phyloP scores from a whole-genome alignment of 164 flowering plant genomes.

The Liquidambar formosana region DNA sequence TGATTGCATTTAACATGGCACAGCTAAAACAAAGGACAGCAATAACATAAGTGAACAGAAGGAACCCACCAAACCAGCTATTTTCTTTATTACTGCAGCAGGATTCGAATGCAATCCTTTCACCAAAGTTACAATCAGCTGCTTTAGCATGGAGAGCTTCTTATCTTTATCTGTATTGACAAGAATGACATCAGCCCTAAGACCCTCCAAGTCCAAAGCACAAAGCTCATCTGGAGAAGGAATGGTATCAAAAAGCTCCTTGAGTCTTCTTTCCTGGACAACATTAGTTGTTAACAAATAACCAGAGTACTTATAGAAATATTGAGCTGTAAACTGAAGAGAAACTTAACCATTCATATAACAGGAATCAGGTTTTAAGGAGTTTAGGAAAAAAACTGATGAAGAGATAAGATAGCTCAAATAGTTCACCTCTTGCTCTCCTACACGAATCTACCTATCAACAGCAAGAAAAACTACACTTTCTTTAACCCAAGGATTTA shows the following conservation, averaged over 20 bases:
- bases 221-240: conserved; percentile 84
- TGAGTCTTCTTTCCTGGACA: conserved; percentile 76
- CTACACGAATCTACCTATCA: no score
- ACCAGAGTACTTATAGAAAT: background rate
- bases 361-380: background rate
- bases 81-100: conserved; percentile 84
- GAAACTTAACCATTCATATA: background rate
- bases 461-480: no score
- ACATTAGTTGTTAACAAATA: background rate
- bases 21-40: background rate
- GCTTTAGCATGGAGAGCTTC: conserved; percentile 88
- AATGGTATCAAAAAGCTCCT: conserved; percentile 64
- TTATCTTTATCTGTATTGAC: conserved; percentile 86
- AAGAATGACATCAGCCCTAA: conserved; percentile 76
- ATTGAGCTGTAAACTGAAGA: background rate
- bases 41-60: background rate
- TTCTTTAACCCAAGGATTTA: no score
- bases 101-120: conserved; percentile 83
- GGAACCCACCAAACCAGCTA: conserved; percentile 75
- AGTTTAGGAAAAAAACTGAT: background rate
- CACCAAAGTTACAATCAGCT: conserved; percentile 67
- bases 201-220: conserved; percentile 67
- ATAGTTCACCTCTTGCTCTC: no score
- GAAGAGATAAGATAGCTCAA: background rate
- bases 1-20: background rate